Evolutionary conservation across 495 filamentous ascomycete genomes (phyloP).

Genomic region (Hyaloscypha bicolor): DNA sequence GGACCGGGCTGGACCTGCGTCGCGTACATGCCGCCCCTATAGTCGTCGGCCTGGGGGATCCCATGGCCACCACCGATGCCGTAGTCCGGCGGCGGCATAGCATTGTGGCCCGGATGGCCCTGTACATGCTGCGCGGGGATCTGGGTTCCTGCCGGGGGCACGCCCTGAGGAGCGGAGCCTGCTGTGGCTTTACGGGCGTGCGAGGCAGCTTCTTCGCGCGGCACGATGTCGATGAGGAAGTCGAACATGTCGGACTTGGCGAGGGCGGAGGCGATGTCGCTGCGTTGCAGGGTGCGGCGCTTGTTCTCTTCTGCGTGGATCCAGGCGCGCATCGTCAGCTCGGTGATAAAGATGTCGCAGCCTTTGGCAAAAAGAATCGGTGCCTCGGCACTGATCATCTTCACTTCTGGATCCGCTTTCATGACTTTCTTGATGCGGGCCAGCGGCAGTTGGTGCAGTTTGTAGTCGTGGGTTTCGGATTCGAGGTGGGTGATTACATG

Average conservation of each 20-base stretch:
- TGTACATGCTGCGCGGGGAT: conserved; percentile 65
- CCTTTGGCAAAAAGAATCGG: conserved; percentile 98
- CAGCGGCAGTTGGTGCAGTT: conserved; percentile 91
- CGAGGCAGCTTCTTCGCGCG: conserved; percentile 85
- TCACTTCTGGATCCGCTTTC: conserved; percentile 98
- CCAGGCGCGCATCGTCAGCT: conserved; percentile 99
- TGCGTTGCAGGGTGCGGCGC: conserved; percentile 89
- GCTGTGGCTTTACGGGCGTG: conserved; percentile 69
- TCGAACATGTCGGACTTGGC: conserved; percentile 99
- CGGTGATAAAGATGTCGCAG: conserved; percentile 99
- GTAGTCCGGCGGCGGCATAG: conserved; percentile 70
- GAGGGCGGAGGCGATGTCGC: conserved; percentile 92
- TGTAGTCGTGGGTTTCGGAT: conserved; percentile 95
- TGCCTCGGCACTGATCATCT: conserved; percentile 99
- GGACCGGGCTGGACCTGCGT: conserved; percentile 73
- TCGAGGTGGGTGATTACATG: conserved; percentile 95
- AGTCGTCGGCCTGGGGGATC: conserved; percentile 73
- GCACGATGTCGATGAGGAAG: conserved; percentile 98
- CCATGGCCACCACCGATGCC: conserved; percentile 48
- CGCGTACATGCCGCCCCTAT: conserved; percentile 79
- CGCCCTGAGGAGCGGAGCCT: conserved; percentile 56
- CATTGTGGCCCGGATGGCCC: conserved; percentile 54
- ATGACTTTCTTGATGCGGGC: conserved; percentile 99
- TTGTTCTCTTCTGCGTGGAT: conserved; percentile 99
- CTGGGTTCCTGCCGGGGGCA: conserved; percentile 53